These are phyloP conservation scores for Lotus japonicus DNA, from an alignment of 306 rosid genomes.

Conservation along the genomic window DNA sequence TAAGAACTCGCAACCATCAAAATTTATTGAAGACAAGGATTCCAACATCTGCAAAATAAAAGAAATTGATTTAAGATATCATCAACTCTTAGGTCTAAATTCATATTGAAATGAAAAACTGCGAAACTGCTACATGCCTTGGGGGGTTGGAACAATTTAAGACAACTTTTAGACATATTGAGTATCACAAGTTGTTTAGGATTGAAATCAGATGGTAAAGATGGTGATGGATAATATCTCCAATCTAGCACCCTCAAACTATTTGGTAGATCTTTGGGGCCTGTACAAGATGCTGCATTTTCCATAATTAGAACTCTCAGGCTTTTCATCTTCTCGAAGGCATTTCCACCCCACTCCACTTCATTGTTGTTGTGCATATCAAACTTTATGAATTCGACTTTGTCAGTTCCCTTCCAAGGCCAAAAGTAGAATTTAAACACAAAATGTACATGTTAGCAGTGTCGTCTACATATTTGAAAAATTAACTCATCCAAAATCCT, in stretches of 20 bases:
- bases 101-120: too few species aligned
- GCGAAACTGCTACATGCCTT: too few species aligned
- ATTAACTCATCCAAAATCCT: too few species aligned
- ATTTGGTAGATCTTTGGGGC: slow-evolving; percentile 11
- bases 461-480: too few species aligned
- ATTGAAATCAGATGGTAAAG: slow-evolving; percentile 6
- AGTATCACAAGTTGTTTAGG: slow-evolving; percentile 2
- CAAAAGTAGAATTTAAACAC: neutral
- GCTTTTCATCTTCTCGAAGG: slow-evolving; percentile 14
- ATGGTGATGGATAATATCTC: slow-evolving; percentile 13
- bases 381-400: slow-evolving; percentile 7
- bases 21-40: neutral
- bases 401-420: neutral
- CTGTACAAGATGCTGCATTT: neutral
- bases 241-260: slow-evolving; percentile 10
- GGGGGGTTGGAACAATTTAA: too few species aligned
- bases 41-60: too few species aligned
- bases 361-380: neutral
- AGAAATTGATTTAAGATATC: too few species aligned
- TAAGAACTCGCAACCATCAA: neutral
- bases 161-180: neutral
- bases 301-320: neutral
- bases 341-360: slow-evolving; percentile 12
- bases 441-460: neutral
- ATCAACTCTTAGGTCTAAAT: too few species aligned